A percentile compares a stretch with the other conserved stretches of the same genome.
Evolutionary conservation across 345 rosid species (phyloP).

Genomic region (Eucalyptus pauciflora): DNA sequence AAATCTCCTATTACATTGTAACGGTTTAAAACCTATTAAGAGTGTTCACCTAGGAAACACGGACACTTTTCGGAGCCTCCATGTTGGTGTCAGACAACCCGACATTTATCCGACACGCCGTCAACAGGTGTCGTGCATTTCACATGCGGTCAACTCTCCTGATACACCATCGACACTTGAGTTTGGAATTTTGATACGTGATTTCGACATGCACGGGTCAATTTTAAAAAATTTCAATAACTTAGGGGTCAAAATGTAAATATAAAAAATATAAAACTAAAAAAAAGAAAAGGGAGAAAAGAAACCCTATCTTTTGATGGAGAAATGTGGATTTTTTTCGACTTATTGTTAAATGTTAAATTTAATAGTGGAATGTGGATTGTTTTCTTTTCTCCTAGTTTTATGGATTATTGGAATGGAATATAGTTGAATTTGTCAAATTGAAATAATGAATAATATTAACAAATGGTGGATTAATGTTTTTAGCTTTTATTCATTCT

Average conservation of each 20-base stretch:
- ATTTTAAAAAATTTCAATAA: no score
- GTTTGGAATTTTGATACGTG: neutral
- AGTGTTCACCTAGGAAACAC: neutral
- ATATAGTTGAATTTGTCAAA: neutral
- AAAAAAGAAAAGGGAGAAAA: no score
- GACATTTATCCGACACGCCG: rapidly evolving
- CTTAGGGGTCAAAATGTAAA: no score
- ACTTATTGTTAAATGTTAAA: neutral
- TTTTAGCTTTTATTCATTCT: neutral
- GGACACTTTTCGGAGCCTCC: neutral
- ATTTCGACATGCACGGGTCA: neutral
- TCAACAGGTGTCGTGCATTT: neutral
- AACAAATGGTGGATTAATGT: neutral
- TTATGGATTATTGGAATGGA: neutral
- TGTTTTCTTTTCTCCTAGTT: neutral
- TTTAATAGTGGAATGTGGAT: neutral
- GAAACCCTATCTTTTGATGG: neutral
- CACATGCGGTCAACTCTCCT: neutral
- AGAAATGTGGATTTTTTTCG: neutral
- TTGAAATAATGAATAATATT: no score
- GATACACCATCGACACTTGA: neutral
- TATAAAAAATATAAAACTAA: neutral
- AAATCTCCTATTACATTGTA: neutral
- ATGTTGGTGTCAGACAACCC: rapidly evolving
- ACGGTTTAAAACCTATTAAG: neutral